Base-by-base conservation (phyloP, 805 yeast genomes). In the Ogataea philodendri region DNA sequence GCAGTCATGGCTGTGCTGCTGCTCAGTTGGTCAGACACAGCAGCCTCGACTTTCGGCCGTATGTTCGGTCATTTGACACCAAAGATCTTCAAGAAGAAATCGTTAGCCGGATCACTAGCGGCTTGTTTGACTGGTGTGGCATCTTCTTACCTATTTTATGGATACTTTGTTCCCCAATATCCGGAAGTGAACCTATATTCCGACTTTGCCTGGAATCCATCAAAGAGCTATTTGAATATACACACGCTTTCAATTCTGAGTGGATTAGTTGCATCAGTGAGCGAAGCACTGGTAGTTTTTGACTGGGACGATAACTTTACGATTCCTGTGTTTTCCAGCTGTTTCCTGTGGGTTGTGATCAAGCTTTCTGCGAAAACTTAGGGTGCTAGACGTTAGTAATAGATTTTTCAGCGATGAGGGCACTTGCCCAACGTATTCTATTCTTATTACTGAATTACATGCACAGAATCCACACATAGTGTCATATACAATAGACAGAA, bases 11-110 rank as follows among this genome's bases (percentile, higher is more conserved):
- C 95, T 15, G 78, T 88, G 3, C 68, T 88, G 46, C 66, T 90
- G 32, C 72, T 93, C 44, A 84, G 96, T 54, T 93, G 97, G 97
- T 88, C 95, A 5, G 98, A 93, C 56, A 87, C 97, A 7, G 90
- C 97, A 2, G 98, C 98, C 2, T 86, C 96, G 3, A 86, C 96
- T 0, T 63, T 89, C 54, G 98, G 98, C 24, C 72, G 98, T 47
- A 74, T 74, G 37, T 90, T 65, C 58, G 97, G 97, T 7, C 73
- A 83, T 51, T 70, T 81, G 45, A 86, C 96, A 6, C 94, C 95
- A 25, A 78, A 81, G 53, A 60, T 90, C 14, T 71, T 82, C 5
- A 68, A 73, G 43, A 76, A 77, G 44, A 93, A 93, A 60, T 84
- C 95, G 3, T 65, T 93, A 29, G 96, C 96, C 1, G 98, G 98